phyloP scores from a whole-genome alignment of 192 early-diverging fungal genomes.

The Coemansia sp. region DNA sequence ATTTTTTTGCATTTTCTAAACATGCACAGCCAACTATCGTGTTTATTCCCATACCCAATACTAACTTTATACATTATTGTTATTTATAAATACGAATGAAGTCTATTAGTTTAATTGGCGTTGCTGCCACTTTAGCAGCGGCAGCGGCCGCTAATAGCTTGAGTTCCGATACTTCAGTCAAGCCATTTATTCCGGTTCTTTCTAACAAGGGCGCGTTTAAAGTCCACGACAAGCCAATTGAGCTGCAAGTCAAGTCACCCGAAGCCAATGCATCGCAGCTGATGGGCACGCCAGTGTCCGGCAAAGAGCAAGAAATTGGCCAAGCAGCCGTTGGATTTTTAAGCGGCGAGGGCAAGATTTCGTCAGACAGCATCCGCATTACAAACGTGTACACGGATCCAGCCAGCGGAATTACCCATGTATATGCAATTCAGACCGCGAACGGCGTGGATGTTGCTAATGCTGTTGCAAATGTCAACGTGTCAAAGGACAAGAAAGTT shows the following conservation, averaged over 20 bases:
- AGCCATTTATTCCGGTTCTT: constrained; percentile 1
- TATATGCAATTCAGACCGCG: too few species aligned
- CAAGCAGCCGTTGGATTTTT: background rate
- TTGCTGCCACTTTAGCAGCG: background rate
- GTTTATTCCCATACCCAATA: too few species aligned
- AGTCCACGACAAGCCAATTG: constrained; percentile 3
- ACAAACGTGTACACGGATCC: too few species aligned
- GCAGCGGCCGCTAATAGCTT: background rate
- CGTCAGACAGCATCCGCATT: too few species aligned
- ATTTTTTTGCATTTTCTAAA: too few species aligned
- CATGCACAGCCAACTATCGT: too few species aligned
- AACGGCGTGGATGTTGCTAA: too few species aligned
- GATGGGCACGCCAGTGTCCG: background rate
- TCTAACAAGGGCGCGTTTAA: background rate
- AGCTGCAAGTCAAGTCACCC: background rate
- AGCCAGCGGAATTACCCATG: too few species aligned
- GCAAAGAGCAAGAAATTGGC: background rate
- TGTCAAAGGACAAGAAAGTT: too few species aligned
- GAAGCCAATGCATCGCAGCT: background rate
- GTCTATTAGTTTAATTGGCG: background rate
- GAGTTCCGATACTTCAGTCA: background rate
- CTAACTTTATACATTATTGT: background rate
- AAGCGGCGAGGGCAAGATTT: too few species aligned
- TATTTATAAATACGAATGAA: background rate
- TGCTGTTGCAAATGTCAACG: too few species aligned